A percentile compares a stretch with the other conserved stretches of the same genome.
phyloP scores from a whole-genome alignment of 1,284 basidiomycete species.

The Fistulinella cinereoalba region DNA sequence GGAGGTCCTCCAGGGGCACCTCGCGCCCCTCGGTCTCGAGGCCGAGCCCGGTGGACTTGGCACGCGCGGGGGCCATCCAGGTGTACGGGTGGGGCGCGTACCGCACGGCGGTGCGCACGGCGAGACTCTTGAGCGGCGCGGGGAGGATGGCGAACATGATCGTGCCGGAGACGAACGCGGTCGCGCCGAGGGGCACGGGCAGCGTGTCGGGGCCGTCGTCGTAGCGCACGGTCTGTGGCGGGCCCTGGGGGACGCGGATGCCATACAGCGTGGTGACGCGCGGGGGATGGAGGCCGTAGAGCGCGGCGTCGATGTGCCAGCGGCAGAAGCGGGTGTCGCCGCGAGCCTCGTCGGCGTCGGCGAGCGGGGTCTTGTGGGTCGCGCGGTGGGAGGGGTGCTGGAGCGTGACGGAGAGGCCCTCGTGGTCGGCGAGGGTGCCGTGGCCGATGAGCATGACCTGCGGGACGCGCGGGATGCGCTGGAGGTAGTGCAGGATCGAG shows the following conservation, averaged over 20 bases:
- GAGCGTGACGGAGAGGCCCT: slow-evolving; percentile 70
- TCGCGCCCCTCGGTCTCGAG: slow-evolving; percentile 69
- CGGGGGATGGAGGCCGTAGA: slow-evolving; percentile 86
- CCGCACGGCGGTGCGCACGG: slow-evolving; percentile 63
- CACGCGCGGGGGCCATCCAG: slow-evolving; percentile 70
- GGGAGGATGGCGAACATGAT: slow-evolving; percentile 86
- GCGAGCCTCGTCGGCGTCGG: slow-evolving; percentile 70
- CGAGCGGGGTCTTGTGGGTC: slow-evolving; percentile 85
- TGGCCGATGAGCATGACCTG: slow-evolving; percentile 88
- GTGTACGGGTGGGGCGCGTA: slow-evolving; percentile 75
- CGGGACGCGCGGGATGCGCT: slow-evolving; percentile 81
- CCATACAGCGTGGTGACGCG: slow-evolving; percentile 88
- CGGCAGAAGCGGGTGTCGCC: slow-evolving; percentile 85
- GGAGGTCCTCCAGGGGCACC: slow-evolving; percentile 54
- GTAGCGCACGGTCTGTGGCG: slow-evolving; percentile 70
- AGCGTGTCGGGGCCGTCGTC: slow-evolving; percentile 89
- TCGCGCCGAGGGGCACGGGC: slow-evolving; percentile 81
- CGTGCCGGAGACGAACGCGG: slow-evolving; percentile 78
- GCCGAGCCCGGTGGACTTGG: slow-evolving; percentile 66
- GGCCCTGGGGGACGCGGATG: slow-evolving; percentile 69
- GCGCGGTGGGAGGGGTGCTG: slow-evolving; percentile 85
- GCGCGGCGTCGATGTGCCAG: slow-evolving; percentile 93
- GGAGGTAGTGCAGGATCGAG: slow-evolving; percentile 80
- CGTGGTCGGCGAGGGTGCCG: slow-evolving; percentile 69
- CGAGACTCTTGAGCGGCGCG: slow-evolving; percentile 73